Evolutionary conservation across 139 green algal species (phyloP).

Genomic region (Yamagishiella unicocca): DNA sequence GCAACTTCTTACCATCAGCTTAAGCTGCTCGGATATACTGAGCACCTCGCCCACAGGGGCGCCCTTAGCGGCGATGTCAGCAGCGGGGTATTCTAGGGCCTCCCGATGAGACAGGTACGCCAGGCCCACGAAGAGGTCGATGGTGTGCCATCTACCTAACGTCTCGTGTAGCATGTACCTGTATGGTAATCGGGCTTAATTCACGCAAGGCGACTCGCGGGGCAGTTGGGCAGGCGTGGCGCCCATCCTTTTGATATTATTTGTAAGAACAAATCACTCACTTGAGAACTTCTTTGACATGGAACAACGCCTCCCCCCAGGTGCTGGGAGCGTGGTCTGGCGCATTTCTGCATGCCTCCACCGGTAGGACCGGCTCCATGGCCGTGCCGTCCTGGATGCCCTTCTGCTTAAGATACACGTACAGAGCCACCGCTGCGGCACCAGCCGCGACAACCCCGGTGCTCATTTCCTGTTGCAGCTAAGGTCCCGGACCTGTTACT

Average conservation of each 20-base stretch:
- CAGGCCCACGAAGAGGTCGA: slow-evolving; percentile 88
- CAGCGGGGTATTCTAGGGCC: slow-evolving; percentile 60
- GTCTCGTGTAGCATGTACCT: slow-evolving; percentile 86
- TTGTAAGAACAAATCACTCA: slow-evolving; percentile 34
- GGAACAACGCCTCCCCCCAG: slow-evolving; percentile 80
- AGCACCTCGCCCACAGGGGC: neutral
- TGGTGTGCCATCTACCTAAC: slow-evolving; percentile 81
- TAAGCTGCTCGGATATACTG: neutral
- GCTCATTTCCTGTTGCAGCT: too few species aligned
- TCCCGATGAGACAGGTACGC: slow-evolving; percentile 80
- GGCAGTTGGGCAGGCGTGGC: too few species aligned
- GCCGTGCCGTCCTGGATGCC: neutral
- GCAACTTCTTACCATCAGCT: slow-evolving; percentile 14
- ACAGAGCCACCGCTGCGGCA: slow-evolving; percentile 55
- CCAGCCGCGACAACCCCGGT: slow-evolving; percentile 50
- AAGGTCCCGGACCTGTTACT: too few species aligned
- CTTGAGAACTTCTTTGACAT: slow-evolving; percentile 83
- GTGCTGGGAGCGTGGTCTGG: slow-evolving; percentile 71
- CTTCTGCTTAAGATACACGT: slow-evolving; percentile 50
- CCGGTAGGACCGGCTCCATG: neutral
- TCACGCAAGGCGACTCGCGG: too few species aligned
- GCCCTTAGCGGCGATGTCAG: slow-evolving; percentile 72
- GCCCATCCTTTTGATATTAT: too few species aligned
- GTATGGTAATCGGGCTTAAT: too few species aligned
- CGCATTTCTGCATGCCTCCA: slow-evolving; percentile 49